Percentiles rank a stretch among this genome's conserved stretches.
Conservation (phyloP, 345 rosid genomes). For the Physaria fendleri region DNA sequence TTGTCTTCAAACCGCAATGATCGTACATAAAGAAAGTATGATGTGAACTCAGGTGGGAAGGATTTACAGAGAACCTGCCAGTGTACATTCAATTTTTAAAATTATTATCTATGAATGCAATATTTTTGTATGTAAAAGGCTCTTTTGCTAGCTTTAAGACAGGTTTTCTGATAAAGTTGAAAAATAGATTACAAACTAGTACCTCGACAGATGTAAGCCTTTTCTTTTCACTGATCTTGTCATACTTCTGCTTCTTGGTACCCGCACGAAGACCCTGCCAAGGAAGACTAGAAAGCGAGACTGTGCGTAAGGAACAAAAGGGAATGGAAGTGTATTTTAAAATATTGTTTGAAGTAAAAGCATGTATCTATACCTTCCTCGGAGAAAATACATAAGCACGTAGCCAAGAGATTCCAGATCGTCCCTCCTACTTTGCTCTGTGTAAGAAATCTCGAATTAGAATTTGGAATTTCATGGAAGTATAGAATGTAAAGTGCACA, state of each 20-base stretch:
- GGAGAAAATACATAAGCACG: conserved; percentile 93
- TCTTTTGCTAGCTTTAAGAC: background rate
- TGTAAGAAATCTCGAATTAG: conserved; percentile 8
- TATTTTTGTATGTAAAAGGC: background rate
- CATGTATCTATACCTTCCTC: conserved; percentile 63
- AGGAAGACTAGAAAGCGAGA: conserved; percentile 64
- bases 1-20: conserved; percentile 93
- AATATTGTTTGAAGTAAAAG: background rate
- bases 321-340: background rate
- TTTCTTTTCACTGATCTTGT: conserved; percentile 94
- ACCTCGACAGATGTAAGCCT: conserved; percentile 93
- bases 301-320: conserved; percentile 4
- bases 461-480: background rate
- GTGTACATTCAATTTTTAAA: background rate
- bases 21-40: conserved; percentile 91
- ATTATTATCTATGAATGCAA: background rate
- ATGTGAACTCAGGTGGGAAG: conserved; percentile 84
- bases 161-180: background rate
- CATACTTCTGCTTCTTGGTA: conserved; percentile 97
- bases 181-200: background rate
- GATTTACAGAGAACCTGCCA: conserved; percentile 90
- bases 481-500: background rate
- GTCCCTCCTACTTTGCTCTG: conserved; percentile 99
- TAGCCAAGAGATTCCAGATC: conserved; percentile 99
- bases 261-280: conserved; percentile 99